phyloP scores from a whole-genome alignment of 768 basidiomycete species.

The Boletus tylopilopsis region DNA sequence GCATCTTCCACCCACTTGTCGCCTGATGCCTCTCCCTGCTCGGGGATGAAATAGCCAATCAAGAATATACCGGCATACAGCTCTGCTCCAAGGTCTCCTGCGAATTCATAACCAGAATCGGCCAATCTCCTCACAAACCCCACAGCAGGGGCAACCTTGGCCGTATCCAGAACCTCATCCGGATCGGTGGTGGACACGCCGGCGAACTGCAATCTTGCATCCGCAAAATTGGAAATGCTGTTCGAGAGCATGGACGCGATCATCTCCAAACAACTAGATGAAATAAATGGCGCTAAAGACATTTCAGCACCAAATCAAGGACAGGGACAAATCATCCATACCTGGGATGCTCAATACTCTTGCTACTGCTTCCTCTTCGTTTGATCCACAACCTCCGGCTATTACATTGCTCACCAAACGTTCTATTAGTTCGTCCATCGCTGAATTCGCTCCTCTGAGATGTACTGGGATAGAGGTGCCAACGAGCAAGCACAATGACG shows the following conservation, averaged over 20 bases:
- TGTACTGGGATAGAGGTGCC: conserved; percentile 39
- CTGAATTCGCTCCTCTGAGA: conserved; percentile 40
- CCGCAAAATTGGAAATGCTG: conserved; percentile 11
- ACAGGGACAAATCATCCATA: neutral
- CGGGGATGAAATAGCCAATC: conserved; percentile 19
- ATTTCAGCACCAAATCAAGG: neutral
- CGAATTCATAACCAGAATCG: conserved; percentile 19
- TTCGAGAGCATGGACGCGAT: conserved; percentile 18
- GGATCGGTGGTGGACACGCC: conserved; percentile 4
- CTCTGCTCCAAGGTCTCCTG: conserved; percentile 16
- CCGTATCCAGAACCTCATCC: neutral
- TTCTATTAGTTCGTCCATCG: conserved; percentile 44
- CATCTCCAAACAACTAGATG: conserved; percentile 12
- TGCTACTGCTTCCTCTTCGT: neutral
- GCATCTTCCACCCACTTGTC: conserved; percentile 21
- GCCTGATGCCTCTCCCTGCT: conserved; percentile 4
- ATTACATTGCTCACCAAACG: conserved; percentile 10
- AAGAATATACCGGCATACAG: conserved; percentile 22
- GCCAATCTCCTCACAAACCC: conserved; percentile 13
- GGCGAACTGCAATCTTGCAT: conserved; percentile 11
- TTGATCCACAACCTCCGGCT: neutral
- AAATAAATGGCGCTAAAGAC: conserved; percentile 19
- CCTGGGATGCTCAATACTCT: conserved; percentile 19
- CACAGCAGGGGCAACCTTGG: conserved; percentile 3
- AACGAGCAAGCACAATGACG: conserved; percentile 41